phyloP scores from a whole-genome alignment of 441 rosid genomes.

The Syzygium syzygioides region DNA sequence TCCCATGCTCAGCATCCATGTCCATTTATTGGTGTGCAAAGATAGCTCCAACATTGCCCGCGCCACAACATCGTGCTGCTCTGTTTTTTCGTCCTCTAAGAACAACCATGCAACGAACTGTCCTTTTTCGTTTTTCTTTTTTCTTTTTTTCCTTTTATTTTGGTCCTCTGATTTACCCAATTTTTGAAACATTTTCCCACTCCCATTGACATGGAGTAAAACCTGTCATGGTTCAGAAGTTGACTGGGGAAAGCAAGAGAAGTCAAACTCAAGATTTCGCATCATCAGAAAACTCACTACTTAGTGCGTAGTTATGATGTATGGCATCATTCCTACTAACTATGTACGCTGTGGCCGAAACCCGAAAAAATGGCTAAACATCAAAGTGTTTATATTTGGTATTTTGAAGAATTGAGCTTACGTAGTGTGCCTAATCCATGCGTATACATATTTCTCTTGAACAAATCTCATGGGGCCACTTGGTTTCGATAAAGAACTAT shows the following conservation, averaged over 20 bases:
- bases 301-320: neutral
- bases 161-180: neutral
- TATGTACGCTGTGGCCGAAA: neutral
- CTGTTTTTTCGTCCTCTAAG: neutral
- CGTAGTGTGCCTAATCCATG: neutral
- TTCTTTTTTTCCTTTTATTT: no score
- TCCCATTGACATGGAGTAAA: neutral
- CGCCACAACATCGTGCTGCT: neutral
- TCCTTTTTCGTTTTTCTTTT: no score
- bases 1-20: neutral
- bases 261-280: neutral
- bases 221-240: neutral
- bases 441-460: neutral
- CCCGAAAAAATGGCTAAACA: neutral
- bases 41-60: neutral
- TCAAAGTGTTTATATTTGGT: neutral
- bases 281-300: neutral
- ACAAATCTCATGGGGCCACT: neutral
- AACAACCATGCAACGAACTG: neutral
- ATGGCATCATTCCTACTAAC: neutral
- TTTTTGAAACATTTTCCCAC: neutral
- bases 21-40: neutral
- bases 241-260: neutral
- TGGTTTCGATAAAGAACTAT: neutral
- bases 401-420: neutral